phyloP scores from a whole-genome alignment of 2,329 filamentous ascomycete species.

The Zarea fungicola region DNA sequence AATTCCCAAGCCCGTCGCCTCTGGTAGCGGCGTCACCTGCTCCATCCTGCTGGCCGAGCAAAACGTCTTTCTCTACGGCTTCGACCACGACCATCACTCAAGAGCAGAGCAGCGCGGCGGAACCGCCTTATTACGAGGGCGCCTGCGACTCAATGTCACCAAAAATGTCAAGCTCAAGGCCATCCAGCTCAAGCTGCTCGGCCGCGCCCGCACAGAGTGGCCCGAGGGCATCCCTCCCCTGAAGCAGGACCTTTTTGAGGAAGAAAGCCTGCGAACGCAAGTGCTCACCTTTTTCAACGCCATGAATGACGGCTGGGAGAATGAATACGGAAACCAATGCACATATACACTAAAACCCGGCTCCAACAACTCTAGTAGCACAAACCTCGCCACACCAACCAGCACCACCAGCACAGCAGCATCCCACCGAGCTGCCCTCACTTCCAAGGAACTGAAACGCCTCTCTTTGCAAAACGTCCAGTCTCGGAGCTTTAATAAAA shows the following conservation, averaged over 20 bases:
- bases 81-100: conserved; percentile 62
- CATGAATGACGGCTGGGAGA: conserved; percentile 54
- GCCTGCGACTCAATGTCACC: conserved; percentile 71
- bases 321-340: conserved; percentile 59
- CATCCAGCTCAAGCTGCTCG: conserved; percentile 79
- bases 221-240: conserved; percentile 89
- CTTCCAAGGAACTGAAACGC: conserved; percentile 53
- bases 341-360: conserved; percentile 43
- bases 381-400: conserved; percentile 24
- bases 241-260: conserved; percentile 78
- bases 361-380: conserved; percentile 30
- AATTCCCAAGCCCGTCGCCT: conserved; percentile 68
- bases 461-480: conserved; percentile 77
- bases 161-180: conserved; percentile 93
- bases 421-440: conserved; percentile 23
- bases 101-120: conserved; percentile 51
- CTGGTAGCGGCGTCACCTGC: conserved; percentile 69
- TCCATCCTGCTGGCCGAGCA: conserved; percentile 73
- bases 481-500: conserved; percentile 79
- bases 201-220: conserved; percentile 87
- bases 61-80: conserved; percentile 73
- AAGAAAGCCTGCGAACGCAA: conserved; percentile 80
- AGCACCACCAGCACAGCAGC: too few species aligned
- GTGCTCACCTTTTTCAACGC: conserved; percentile 91
- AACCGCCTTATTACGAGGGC: conserved; percentile 83